Evolutionary conservation across 306 rosid species (phyloP).

Genomic region (Lablab purpureus): DNA sequence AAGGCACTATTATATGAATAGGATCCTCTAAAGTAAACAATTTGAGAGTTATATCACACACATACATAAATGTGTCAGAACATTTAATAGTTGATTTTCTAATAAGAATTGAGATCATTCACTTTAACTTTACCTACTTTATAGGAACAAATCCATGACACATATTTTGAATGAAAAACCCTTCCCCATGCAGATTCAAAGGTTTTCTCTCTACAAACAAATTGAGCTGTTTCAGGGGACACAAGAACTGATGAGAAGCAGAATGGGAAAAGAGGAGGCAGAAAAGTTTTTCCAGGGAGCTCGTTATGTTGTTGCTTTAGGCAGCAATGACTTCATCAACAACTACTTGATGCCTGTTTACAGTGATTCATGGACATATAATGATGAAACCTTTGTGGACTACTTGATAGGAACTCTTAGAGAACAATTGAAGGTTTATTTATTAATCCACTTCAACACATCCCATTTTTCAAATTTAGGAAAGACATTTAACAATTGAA

Average conservation of each 20-base stretch:
- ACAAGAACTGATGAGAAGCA: conserved; percentile 61
- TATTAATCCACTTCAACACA: background rate
- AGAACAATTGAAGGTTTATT: conserved; percentile 68
- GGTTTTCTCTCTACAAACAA: conserved; percentile 78
- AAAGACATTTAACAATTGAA: no score
- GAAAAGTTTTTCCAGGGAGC: conserved; percentile 70
- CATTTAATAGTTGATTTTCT: background rate
- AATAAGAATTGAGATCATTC: background rate
- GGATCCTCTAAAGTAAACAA: background rate
- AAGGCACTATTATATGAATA: background rate
- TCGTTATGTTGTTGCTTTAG: conserved; percentile 83
- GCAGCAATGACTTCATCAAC: conserved; percentile 95
- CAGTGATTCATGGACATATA: conserved; percentile 82
- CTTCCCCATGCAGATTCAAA: conserved; percentile 69
- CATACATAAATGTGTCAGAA: background rate
- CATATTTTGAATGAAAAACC: conserved; percentile 1
- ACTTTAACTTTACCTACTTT: background rate
- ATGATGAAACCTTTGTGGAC: conserved; percentile 68
- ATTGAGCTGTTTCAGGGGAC: conserved; percentile 81
- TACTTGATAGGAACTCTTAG: conserved; percentile 72
- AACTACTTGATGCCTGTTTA: conserved; percentile 91
- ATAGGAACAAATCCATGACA: background rate
- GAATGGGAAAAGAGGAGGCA: conserved; percentile 66
- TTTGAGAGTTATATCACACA: no score
- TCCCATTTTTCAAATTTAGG: no score